Base-by-base conservation (phyloP, 495 filamentous ascomycete species). In the Cairneyella variabilis region DNA sequence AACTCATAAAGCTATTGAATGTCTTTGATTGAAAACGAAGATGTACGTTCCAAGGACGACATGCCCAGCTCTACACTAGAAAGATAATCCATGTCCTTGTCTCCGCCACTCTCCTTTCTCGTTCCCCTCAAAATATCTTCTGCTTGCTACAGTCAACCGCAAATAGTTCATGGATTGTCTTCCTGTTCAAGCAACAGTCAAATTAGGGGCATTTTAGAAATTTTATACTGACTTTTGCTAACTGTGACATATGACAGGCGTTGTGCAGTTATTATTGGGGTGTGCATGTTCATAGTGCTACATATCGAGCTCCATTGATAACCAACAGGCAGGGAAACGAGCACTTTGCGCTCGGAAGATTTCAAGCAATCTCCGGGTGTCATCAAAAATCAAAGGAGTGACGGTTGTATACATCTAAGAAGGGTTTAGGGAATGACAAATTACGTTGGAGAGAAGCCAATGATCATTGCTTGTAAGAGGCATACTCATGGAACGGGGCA, bases 401-500 rank as follows among this genome's bases (percentile, higher is more conserved):
- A 27, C 51, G 2, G 7, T 48, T 2, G 53, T 51, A 22, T 60
- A 60, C 23, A 46, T 53, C 2, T 17, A 41, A 23, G 57, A 47
- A n/a, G 53, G 53, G 8, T 60, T 60, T 43, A 53, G 47, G 53
- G 53, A 6, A 56, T 60, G 53, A 42, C 57, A 8, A 56, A 53
- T 34, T 48, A 53, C 11, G 37, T 41, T 20, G 72, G 66, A 11
- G 70, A 69, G 40, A 76, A 76, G 52, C 83, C 83, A 10, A 70
- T 87, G 16, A 81, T 86, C 53, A 73, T 78, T 14, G 83, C 83
- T 3, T 78, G 85, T 26, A 82, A 84, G 53, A 83, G 83, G n/a
- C 66, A 57, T 27, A 48, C 53, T n/a, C 57, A 60, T 25, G 57
- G 57, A 50, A 40, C 16, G 57, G 18, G 7, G 28, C n/a, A 6